Evolutionary conservation across 306 rosid genomes (phyloP).

Genomic region (Delonix regia): DNA sequence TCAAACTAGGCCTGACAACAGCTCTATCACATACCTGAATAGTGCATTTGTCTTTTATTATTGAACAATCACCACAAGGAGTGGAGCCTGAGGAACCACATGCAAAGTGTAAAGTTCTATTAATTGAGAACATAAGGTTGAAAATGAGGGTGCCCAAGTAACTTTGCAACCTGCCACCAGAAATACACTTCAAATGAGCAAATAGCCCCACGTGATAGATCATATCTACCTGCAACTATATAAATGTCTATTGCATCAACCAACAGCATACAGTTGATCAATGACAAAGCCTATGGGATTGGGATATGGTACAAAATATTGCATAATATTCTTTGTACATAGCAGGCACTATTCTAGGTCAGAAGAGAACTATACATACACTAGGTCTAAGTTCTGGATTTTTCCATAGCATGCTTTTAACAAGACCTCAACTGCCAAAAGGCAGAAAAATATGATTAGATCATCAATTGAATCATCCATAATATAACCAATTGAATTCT

Average conservation of each 20-base stretch:
- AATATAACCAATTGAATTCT: slow-evolving; percentile 12
- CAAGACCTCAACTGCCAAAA: slow-evolving; percentile 84
- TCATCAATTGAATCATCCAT: slow-evolving; percentile 10
- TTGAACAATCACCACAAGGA: slow-evolving; percentile 63
- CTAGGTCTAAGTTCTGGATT: slow-evolving; percentile 96
- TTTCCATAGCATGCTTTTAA: slow-evolving; percentile 96
- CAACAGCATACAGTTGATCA: not conserved
- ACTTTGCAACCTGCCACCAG: slow-evolving; percentile 79
- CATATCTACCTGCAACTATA: slow-evolving; percentile 8
- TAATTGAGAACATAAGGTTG: slow-evolving; percentile 75
- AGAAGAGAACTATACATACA: slow-evolving; percentile 63
- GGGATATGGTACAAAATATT: slow-evolving; percentile 18
- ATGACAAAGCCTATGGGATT: too few relatives aligned
- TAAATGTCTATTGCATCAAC: not conserved
- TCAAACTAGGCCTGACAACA: slow-evolving; percentile 49
- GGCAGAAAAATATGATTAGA: slow-evolving; percentile 35
- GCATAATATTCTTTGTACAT: slow-evolving; percentile 9
- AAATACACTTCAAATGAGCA: slow-evolving; percentile 46
- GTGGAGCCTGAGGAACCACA: too few relatives aligned
- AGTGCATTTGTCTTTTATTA: slow-evolving; percentile 89
- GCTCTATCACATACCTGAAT: slow-evolving; percentile 61
- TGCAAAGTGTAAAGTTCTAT: slow-evolving; percentile 46
- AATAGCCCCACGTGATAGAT: slow-evolving; percentile 30
- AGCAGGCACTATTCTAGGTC: slow-evolving; percentile 31
- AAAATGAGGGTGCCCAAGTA: slow-evolving; percentile 78